Base-by-base conservation (phyloP, 495 filamentous ascomycete genomes). In the Apodospora peruviana region DNA sequence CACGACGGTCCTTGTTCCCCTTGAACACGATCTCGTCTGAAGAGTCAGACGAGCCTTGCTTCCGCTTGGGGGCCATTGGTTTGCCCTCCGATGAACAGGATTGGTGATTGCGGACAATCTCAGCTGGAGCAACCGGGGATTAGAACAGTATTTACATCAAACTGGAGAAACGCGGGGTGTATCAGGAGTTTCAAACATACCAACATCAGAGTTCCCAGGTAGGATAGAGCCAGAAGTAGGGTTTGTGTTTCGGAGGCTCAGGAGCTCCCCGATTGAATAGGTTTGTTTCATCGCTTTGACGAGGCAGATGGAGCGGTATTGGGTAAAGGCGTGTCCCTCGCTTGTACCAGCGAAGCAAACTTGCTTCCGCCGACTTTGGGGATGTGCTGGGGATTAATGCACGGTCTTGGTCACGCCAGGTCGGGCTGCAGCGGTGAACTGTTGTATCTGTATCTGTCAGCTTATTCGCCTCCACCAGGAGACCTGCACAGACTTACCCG, bases 21-120 rank as follows among this genome's bases (percentile, higher is more conserved):
- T 57, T 64, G 55, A 53, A 63, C 29, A 63, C 23, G 17, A 65
- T 25, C n/a, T 59, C 62, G 1, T 63, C 60, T 2, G 60, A 61
- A 8, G 58, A 48, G 4, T 38, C 47, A 4, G 61, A 65, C 0
- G 60, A 64, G 14, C 61, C 55, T 37, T 53, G 46, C 22, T 55
- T 52, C 12, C 57, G 55, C 44, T 65, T 68, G 36, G 42, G 25
- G 16, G 39, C 11, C 20, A 53, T 22, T 11, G 48, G 27, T 22
- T 53, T 51, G 37, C 25, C 25, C 5, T 51, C 51, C 12, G 52
- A 53, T 4, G 58, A 48, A 40, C 57, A 48, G 14, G 51, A 59
- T 37, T 50, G 40, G 9, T 53, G 42, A 16, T 52, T 53, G 23
- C 58, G 61, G 20, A 62, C 23, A n/a, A 62, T 59, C 16, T 64